Percentiles rank a stretch among this genome's conserved stretches.
These are phyloP conservation scores for Moelleriella libera DNA, from an alignment of 2,329 filamentous ascomycete species.

Conservation along the genomic window DNA sequence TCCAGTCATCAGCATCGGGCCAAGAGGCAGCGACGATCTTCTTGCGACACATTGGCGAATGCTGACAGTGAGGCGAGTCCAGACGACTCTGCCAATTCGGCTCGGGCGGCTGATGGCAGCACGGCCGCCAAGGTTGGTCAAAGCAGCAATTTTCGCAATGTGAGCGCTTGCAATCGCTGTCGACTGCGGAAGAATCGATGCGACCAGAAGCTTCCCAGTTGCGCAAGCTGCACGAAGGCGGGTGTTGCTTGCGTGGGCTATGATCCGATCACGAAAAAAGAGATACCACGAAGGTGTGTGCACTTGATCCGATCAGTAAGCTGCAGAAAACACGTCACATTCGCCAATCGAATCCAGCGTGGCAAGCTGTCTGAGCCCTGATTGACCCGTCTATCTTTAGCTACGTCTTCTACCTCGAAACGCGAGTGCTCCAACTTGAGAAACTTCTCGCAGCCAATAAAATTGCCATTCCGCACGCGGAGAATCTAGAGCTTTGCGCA, in stretches of 20 bases:
- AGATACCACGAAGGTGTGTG: conserved; percentile 85
- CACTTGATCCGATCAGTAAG: too few relatives aligned
- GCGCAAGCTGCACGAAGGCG: conserved; percentile 87
- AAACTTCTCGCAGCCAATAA: conserved; percentile 53
- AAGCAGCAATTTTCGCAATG: conserved; percentile 64
- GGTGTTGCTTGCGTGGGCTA: conserved; percentile 84
- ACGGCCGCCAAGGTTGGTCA: conserved; percentile 31
- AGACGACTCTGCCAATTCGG: conserved; percentile 3
- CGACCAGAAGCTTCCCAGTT: conserved; percentile 84
- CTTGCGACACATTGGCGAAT: too few relatives aligned
- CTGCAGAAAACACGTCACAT: too few relatives aligned
- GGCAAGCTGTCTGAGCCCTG: not conserved
- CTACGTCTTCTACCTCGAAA: conserved; percentile 93
- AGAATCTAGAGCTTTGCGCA: conserved; percentile 51
- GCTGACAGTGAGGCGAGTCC: too few relatives aligned
- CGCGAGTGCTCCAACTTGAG: conserved; percentile 72
- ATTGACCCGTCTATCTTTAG: conserved; percentile 24
- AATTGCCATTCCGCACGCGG: conserved; percentile 58
- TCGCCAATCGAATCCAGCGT: too few relatives aligned
- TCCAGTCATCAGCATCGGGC: too few relatives aligned
- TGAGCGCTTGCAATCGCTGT: conserved; percentile 90
- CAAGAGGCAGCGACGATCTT: too few relatives aligned
- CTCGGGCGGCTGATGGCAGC: not conserved
- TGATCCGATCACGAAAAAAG: conserved; percentile 89
- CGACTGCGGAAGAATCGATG: conserved; percentile 86